Conservation (phyloP, 1,139 yeast genomes). For the Citeromyces hawaiiensis region DNA sequence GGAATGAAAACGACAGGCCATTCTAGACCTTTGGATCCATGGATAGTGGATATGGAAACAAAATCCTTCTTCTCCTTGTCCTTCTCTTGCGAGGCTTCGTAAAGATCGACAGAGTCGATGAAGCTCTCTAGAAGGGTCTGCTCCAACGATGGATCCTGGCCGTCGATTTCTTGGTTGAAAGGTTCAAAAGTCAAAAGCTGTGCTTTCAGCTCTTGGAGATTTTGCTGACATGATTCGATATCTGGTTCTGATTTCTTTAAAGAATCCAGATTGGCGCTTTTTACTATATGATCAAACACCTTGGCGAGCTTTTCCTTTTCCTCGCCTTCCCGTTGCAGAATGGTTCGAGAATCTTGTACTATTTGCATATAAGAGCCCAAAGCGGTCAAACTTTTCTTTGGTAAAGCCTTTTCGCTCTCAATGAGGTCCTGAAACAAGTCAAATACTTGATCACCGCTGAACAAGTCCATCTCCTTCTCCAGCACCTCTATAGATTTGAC, state of each 20-base stretch:
- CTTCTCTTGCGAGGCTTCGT: constrained; percentile 15
- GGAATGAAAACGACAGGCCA: constrained; percentile 67
- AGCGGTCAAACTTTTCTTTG: constrained; percentile 8
- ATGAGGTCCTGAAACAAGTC: background rate
- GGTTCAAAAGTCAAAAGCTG: constrained; percentile 14
- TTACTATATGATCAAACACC: constrained; percentile 8
- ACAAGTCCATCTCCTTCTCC: constrained; percentile 12
- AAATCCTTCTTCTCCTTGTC: constrained; percentile 11
- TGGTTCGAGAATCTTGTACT: constrained; percentile 17
- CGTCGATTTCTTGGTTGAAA: constrained; percentile 9
- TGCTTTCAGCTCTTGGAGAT: constrained; percentile 12
- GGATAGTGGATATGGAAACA: constrained; percentile 41
- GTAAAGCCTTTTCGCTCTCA: constrained; percentile 2
- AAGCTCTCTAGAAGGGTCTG: constrained; percentile 32
- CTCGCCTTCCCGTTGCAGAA: constrained; percentile 5
- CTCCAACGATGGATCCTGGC: constrained; percentile 4
- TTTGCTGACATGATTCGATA: constrained; percentile 10
- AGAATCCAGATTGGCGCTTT: constrained; percentile 8
- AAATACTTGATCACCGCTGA: constrained; percentile 5
- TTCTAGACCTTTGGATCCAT: constrained; percentile 49
- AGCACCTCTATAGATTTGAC: constrained; percentile 32
- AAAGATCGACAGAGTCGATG: constrained; percentile 49
- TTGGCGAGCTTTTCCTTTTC: constrained; percentile 3
- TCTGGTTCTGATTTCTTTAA: constrained; percentile 1
- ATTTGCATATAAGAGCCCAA: constrained; percentile 19